phyloP scores from a whole-genome alignment of 768 basidiomycete genomes.

The Lactarius pseudohatsudake region DNA sequence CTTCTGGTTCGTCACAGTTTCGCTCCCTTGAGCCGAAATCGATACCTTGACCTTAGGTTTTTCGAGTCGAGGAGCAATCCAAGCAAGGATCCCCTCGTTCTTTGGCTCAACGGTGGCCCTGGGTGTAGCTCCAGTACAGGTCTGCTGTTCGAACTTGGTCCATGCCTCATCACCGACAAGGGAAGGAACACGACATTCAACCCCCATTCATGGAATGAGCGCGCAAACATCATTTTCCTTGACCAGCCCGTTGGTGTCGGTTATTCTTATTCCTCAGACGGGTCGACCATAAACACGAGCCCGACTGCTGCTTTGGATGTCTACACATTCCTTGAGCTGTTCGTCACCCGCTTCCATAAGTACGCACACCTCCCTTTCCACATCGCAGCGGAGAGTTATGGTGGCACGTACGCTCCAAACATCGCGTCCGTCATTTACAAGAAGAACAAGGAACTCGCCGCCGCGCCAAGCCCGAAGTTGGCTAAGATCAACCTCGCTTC shows the following conservation, averaged over 20 bases:
- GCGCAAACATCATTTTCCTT: slow-evolving; percentile 77
- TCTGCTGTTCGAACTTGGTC: slow-evolving; percentile 29
- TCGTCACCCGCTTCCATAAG: slow-evolving; percentile 72
- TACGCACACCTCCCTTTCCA: slow-evolving; percentile 74
- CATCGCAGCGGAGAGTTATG: slow-evolving; percentile 78
- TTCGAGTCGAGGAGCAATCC: slow-evolving; percentile 83
- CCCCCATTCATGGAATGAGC: slow-evolving; percentile 80
- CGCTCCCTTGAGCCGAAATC: background rate
- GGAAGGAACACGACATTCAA: slow-evolving; percentile 70
- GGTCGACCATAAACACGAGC: slow-evolving; percentile 71
- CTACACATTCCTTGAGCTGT: slow-evolving; percentile 79
- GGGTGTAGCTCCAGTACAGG: slow-evolving; percentile 38
- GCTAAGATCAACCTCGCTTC: slow-evolving; percentile 78
- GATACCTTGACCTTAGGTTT: slow-evolving; percentile 54
- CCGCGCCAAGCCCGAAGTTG: slow-evolving; percentile 47
- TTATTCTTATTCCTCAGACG: slow-evolving; percentile 80
- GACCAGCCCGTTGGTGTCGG: slow-evolving; percentile 87
- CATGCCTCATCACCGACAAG: slow-evolving; percentile 25
- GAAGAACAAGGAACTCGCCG: slow-evolving; percentile 61
- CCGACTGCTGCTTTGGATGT: slow-evolving; percentile 91
- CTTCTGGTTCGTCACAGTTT: slow-evolving; percentile 47
- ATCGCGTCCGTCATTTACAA: slow-evolving; percentile 81
- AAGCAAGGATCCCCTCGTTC: slow-evolving; percentile 72
- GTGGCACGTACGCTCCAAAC: slow-evolving; percentile 74
- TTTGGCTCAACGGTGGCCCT: slow-evolving; percentile 86